Base-by-base conservation (phyloP, 805 yeast species). In the Spathaspora hagerdaliae region DNA sequence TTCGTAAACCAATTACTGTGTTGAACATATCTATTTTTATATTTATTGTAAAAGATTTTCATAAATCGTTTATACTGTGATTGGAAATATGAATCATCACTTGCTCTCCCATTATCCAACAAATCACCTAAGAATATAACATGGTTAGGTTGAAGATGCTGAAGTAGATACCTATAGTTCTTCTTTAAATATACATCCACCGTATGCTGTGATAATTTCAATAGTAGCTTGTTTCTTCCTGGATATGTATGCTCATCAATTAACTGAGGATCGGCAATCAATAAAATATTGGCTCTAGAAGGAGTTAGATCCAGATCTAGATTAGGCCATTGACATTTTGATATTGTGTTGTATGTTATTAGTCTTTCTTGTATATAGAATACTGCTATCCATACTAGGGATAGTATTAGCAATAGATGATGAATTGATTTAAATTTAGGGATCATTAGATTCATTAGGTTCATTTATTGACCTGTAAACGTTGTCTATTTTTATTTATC, bases 191-290 rank as follows among this genome's bases (percentile, higher is more conserved):
- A 70, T 11, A 54, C 51, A 45, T 71, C 77, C 12, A 63, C 75
- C 3, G 75, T 71, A 49, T 71, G 76, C 45, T 71, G 56, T 1
- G 73, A 67, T 15, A 71, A 47, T 37, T 51, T 47, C 33, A 71
- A 57, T 9, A 71, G 55, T 7, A 56, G 38, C 10, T 47, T 48
- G 51, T 60, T 62, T 26, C 76, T 59, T 4, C 70, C 72, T 0
- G 74, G 75, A 45, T 71, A 72, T 5, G 76, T 72, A 51, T 71
- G 76, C 47, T 58, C 59, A 50, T 71, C 77, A 31, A 71, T 71
- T 35, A 72, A 60, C 47, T 71, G 76, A 6, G 77, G 75, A 44
- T 72, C 76, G 4, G 77, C 74, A 15, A 72, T 63, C 8, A 71
- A 51, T 38, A 71, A 49, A 31, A 72, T 60, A 36, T 60, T 61